Evolutionary conservation across 495 filamentous ascomycete species (phyloP).

Genomic region (Trichocladium uniseriatum): DNA sequence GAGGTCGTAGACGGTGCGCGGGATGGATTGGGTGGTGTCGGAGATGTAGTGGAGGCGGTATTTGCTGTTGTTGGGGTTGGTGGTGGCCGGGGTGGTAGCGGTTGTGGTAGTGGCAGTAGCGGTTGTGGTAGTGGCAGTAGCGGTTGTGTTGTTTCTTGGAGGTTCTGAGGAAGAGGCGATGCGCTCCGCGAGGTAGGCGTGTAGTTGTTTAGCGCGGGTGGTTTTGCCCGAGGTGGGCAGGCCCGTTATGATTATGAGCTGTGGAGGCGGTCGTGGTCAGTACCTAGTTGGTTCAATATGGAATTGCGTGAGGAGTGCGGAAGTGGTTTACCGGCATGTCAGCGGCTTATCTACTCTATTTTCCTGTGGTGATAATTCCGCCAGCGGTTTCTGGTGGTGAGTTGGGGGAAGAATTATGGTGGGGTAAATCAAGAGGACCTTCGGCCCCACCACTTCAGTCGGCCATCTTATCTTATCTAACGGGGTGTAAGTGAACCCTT

Average conservation of each 20-base stretch:
- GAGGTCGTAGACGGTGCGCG: constrained; percentile 54
- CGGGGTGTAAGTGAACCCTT: not conserved
- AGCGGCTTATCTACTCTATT: not conserved
- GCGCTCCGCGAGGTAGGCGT: constrained; percentile 50
- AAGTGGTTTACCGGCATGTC: constrained; percentile 6
- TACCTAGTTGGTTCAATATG: not conserved
- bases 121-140: no score
- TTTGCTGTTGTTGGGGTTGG: constrained; percentile 8
- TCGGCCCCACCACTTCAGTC: not conserved
- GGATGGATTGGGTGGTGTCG: constrained; percentile 54
- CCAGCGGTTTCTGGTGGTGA: not conserved
- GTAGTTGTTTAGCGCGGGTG: constrained; percentile 71
- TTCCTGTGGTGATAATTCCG: not conserved
- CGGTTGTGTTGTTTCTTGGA: no score
- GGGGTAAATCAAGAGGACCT: not conserved
- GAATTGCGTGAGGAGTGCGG: not conserved
- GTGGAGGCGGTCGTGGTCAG: not conserved
- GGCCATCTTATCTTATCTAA: no score
- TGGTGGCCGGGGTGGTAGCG: no score
- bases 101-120: no score
- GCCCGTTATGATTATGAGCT: constrained; percentile 92
- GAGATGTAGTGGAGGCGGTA: constrained; percentile 59
- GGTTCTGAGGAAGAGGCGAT: no score
- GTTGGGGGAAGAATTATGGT: constrained; percentile 2
- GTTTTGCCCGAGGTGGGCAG: constrained; percentile 91